A percentile compares a stretch with the other conserved stretches of the same genome.
Conservation (phyloP, 306 rosid genomes). For the Crataegus laevigata region DNA sequence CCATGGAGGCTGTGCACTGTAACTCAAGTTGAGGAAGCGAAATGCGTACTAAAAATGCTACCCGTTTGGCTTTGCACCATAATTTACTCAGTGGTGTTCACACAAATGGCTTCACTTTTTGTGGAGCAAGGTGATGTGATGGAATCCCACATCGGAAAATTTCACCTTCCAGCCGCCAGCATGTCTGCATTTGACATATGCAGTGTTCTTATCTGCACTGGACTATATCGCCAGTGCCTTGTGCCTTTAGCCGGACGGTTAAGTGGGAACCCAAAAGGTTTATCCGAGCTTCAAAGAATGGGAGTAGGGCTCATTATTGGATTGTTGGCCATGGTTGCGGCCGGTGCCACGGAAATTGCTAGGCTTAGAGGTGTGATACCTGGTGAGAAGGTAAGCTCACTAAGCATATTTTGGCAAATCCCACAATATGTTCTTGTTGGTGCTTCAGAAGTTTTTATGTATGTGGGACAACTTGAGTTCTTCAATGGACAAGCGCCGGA, state of each 20-base stretch:
- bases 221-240: slow-evolving; percentile 38
- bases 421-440: slow-evolving; percentile 66
- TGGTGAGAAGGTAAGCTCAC: slow-evolving; percentile 34
- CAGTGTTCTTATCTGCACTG: slow-evolving; percentile 51
- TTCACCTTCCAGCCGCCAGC: slow-evolving; percentile 66
- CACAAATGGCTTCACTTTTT: slow-evolving; percentile 75
- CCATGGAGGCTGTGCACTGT: slow-evolving; percentile 61
- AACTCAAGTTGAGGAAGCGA: slow-evolving; percentile 77
- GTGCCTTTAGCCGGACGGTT: slow-evolving; percentile 44
- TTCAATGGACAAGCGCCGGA: slow-evolving; percentile 71
- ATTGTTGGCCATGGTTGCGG: slow-evolving; percentile 52
- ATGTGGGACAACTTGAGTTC: slow-evolving; percentile 69
- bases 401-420: slow-evolving; percentile 66
- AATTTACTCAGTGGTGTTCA: slow-evolving; percentile 66
- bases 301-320: slow-evolving; percentile 63
- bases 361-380: slow-evolving; percentile 38
- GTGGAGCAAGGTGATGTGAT: slow-evolving; percentile 76
- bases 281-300: slow-evolving; percentile 65
- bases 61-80: slow-evolving; percentile 81
- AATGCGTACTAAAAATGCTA: slow-evolving; percentile 57
- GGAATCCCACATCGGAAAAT: slow-evolving; percentile 34
- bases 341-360: slow-evolving; percentile 47
- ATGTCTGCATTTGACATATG: slow-evolving; percentile 62
- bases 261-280: slow-evolving; percentile 33
- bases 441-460: slow-evolving; percentile 70